A percentile compares a stretch with the other conserved stretches of the same genome.
phyloP scores from a whole-genome alignment of 2,329 filamentous ascomycete species.

The Trichoderma sp. region DNA sequence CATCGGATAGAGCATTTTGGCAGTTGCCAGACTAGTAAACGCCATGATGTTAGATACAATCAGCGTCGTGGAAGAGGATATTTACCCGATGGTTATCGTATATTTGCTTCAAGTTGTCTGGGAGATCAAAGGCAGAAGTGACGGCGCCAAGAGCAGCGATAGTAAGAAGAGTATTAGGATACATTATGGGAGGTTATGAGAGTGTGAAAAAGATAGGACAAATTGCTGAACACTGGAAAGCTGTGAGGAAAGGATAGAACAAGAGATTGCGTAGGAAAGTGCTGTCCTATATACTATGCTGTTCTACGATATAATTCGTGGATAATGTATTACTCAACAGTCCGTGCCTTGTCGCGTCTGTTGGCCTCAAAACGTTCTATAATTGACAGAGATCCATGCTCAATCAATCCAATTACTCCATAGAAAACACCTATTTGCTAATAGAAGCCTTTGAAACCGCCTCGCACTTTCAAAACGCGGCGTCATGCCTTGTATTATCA shows the following conservation, averaged over 20 bases:
- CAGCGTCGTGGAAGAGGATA: too few relatives aligned
- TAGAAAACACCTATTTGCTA: not conserved
- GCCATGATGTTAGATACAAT: not conserved
- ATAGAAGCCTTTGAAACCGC: not conserved
- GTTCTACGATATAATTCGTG: not conserved
- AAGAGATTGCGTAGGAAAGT: not conserved
- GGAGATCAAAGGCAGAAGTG: slow-evolving; percentile 25
- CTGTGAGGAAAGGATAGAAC: not conserved
- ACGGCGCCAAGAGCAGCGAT: slow-evolving; percentile 25
- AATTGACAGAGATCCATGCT: not conserved
- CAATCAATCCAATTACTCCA: not conserved
- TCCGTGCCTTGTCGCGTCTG: not conserved
- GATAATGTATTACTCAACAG: not conserved
- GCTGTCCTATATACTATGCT: not conserved
- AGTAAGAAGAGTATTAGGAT: slow-evolving; percentile 9
- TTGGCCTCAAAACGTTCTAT: not conserved
- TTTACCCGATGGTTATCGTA: slow-evolving; percentile 25
- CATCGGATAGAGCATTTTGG: slow-evolving; percentile 28
- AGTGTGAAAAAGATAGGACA: not conserved
- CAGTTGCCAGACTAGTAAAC: slow-evolving; percentile 35
- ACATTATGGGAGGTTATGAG: not conserved
- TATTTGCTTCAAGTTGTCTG: slow-evolving; percentile 25
- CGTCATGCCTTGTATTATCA: not conserved
- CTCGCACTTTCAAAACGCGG: not conserved
- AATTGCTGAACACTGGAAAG: not conserved